phyloP scores from a whole-genome alignment of 805 yeast genomes.

The Vanderwaltozyma tropicalis region DNA sequence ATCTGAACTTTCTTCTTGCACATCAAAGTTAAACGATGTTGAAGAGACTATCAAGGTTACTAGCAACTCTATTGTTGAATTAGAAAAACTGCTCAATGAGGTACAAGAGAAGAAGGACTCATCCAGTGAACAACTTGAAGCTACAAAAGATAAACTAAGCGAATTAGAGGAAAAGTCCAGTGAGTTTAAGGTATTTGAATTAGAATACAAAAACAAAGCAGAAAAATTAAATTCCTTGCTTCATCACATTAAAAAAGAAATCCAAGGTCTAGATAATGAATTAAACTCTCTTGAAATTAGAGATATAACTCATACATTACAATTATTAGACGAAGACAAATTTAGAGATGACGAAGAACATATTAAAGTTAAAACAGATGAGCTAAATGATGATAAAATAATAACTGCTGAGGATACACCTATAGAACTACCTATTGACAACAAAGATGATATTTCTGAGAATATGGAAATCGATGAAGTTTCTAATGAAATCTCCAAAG shows the following conservation, averaged over 20 bases:
- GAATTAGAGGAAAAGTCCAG: slow-evolving; percentile 38
- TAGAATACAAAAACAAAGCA: slow-evolving; percentile 53
- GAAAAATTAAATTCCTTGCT: slow-evolving; percentile 42
- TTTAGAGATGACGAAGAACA: neutral
- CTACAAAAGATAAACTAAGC: slow-evolving; percentile 32
- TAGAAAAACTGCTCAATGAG: slow-evolving; percentile 25
- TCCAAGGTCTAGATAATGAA: slow-evolving; percentile 31
- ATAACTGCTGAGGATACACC: neutral
- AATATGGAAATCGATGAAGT: slow-evolving; percentile 25
- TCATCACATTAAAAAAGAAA: slow-evolving; percentile 32
- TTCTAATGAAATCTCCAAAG: slow-evolving; percentile 14
- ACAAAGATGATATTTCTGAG: slow-evolving; percentile 3
- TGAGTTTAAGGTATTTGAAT: slow-evolving; percentile 50
- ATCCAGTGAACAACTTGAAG: slow-evolving; percentile 31
- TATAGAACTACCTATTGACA: neutral
- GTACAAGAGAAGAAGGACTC: slow-evolving; percentile 35
- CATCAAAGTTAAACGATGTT: slow-evolving; percentile 25
- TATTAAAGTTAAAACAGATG: neutral
- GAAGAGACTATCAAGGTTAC: slow-evolving; percentile 24
- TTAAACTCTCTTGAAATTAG: slow-evolving; percentile 39
- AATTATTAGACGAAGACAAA: slow-evolving; percentile 3
- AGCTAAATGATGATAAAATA: neutral
- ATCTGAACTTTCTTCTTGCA: slow-evolving; percentile 37
- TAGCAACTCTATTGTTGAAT: slow-evolving; percentile 27
- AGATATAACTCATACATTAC: slow-evolving; percentile 36